Evolutionary conservation across 2,329 filamentous ascomycete species (phyloP).

Genomic region (Trichoderma semiorbis): DNA sequence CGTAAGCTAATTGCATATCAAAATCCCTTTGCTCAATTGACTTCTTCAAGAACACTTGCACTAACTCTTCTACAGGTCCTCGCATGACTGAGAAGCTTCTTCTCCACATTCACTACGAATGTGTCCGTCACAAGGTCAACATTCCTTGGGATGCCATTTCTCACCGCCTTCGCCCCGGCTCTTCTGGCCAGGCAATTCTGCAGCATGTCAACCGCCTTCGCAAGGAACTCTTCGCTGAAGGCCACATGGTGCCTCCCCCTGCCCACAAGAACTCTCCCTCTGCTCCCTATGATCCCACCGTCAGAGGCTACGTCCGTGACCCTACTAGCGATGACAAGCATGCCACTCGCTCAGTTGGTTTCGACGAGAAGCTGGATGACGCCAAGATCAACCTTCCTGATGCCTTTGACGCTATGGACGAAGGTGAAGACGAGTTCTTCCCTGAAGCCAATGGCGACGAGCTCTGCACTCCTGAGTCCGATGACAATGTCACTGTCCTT

Average conservation of each 20-base stretch:
- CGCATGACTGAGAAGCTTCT: constrained; percentile 46
- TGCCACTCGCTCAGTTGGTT: constrained; percentile 31
- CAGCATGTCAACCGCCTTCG: constrained; percentile 39
- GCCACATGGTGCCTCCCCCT: constrained; percentile 41
- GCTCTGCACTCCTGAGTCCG: background rate
- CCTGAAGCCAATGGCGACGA: constrained; percentile 3
- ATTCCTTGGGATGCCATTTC: constrained; percentile 41
- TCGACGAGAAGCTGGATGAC: constrained; percentile 33
- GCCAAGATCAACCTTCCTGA: constrained; percentile 30
- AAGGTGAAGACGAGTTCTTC: constrained; percentile 16
- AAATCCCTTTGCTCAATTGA: background rate
- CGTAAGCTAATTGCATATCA: constrained; percentile 32
- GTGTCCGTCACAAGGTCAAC: constrained; percentile 28
- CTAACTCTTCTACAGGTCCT: constrained; percentile 33
- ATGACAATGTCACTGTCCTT: background rate
- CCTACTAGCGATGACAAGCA: constrained; percentile 25
- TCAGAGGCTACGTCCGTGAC: constrained; percentile 36
- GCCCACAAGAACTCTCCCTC: constrained; percentile 27
- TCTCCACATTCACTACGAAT: constrained; percentile 41
- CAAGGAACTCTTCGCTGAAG: constrained; percentile 34
- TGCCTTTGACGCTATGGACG: constrained; percentile 18
- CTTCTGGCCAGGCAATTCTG: constrained; percentile 36
- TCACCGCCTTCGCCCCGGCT: constrained; percentile 40
- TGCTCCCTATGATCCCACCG: constrained; percentile 22
- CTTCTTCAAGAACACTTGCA: background rate